phyloP scores from a whole-genome alignment of 257 asterid genomes.

The Scutellaria baicalensis region DNA sequence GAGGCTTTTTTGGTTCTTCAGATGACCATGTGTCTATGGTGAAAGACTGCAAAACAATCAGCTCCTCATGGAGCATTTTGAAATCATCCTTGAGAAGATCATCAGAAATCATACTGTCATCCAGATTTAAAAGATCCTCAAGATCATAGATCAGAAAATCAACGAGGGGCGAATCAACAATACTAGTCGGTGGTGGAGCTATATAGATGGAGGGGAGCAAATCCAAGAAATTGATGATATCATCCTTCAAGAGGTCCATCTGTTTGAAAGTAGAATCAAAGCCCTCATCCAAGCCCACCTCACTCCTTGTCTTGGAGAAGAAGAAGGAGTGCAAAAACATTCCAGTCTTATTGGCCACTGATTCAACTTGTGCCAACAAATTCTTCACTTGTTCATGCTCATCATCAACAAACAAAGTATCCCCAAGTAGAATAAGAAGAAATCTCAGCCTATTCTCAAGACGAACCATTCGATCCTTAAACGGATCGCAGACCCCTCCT shows the following conservation, averaged over 20 bases:
- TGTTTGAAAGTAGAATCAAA: too few relatives aligned
- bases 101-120: neutral
- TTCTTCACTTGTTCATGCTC: neutral
- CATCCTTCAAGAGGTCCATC: neutral
- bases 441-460: neutral
- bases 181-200: too few relatives aligned
- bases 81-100: neutral
- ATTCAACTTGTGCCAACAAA: constrained; percentile 1
- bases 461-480: neutral
- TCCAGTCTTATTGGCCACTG: constrained; percentile 5
- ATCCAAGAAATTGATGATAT: neutral
- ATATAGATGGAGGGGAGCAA: neutral
- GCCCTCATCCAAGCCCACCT: neutral
- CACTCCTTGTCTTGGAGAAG: neutral
- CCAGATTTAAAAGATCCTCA: neutral
- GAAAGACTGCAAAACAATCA: neutral
- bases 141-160: constrained; percentile 13
- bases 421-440: constrained; percentile 5
- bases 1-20: neutral
- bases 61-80: neutral
- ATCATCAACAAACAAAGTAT: neutral
- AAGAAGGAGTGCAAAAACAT: neutral
- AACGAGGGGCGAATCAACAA: neutral
- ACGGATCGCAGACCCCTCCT: neutral
- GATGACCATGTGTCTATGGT: neutral